Conservation (phyloP, 2,329 filamentous ascomycete genomes). For the Xylaria sp. region DNA sequence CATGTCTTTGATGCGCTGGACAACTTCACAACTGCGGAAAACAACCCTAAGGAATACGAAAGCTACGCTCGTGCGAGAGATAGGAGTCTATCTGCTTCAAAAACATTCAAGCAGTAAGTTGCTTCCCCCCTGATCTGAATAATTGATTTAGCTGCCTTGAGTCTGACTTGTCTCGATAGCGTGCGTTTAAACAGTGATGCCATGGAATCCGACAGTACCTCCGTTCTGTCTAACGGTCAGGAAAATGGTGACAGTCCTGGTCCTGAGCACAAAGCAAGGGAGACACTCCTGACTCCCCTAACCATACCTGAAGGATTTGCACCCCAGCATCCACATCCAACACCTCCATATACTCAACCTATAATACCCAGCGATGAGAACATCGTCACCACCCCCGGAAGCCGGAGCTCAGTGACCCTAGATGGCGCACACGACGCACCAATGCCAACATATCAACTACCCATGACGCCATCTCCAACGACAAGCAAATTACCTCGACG, state of each 20-base stretch:
- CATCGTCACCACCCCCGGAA: conserved; percentile 34
- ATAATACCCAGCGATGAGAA: conserved; percentile 42
- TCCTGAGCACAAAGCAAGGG: conserved; percentile 45
- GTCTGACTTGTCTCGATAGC: conserved; percentile 34
- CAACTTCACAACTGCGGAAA: conserved; percentile 69
- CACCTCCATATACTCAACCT: conserved; percentile 32
- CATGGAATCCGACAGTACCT: conserved; percentile 47
- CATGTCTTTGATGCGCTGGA: conserved; percentile 92
- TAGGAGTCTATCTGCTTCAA: conserved; percentile 57
- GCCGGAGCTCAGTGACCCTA: conserved; percentile 26
- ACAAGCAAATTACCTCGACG: conserved; percentile 39
- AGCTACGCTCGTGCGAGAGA: conserved; percentile 65
- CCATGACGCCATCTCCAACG: conserved; percentile 37
- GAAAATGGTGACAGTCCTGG: conserved; percentile 36
- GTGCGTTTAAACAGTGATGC: conserved; percentile 45
- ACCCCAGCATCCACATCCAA: conserved; percentile 35
- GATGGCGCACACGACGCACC: conserved; percentile 38
- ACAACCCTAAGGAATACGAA: conserved; percentile 70
- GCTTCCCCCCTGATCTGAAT: background rate
- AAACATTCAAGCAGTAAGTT: conserved; percentile 50
- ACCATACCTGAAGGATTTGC: conserved; percentile 25
- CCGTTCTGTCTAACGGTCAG: conserved; percentile 42
- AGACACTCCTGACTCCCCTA: conserved; percentile 36
- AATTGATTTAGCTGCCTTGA: background rate
- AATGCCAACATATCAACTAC: conserved; percentile 14